phyloP scores from a whole-genome alignment of 1,284 basidiomycete genomes.

The Stereum hirsutum region DNA sequence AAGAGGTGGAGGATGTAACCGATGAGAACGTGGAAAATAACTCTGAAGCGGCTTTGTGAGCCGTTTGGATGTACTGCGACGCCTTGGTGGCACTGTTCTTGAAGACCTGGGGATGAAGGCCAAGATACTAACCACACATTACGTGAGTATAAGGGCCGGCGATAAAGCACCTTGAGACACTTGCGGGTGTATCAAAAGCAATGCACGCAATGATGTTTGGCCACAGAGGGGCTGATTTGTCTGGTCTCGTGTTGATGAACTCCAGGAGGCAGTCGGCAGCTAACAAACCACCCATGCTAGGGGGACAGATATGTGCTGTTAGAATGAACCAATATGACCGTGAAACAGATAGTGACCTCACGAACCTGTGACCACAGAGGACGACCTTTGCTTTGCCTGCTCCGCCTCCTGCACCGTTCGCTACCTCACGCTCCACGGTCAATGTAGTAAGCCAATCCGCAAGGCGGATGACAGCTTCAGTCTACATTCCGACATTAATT shows the following conservation, averaged over 20 bases:
- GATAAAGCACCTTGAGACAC: slow-evolving; percentile 17
- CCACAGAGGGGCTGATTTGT: slow-evolving; percentile 65
- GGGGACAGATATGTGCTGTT: slow-evolving; percentile 1
- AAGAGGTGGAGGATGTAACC: slow-evolving; percentile 9
- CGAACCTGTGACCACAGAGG: slow-evolving; percentile 84
- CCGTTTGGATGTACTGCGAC: slow-evolving; percentile 62
- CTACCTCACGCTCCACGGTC: slow-evolving; percentile 72
- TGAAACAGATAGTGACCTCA: background rate
- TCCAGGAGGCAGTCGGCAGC: slow-evolving; percentile 79
- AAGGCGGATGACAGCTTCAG: slow-evolving; percentile 73
- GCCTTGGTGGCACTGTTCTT: slow-evolving; percentile 80
- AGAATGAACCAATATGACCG: background rate
- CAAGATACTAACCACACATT: slow-evolving; percentile 62
- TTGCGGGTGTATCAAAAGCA: slow-evolving; percentile 87
- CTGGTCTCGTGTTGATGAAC: slow-evolving; percentile 57
- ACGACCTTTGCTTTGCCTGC: slow-evolving; percentile 77
- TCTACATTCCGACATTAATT: slow-evolving; percentile 31
- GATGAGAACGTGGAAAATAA: too few relatives aligned
- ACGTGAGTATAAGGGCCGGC: slow-evolving; percentile 8
- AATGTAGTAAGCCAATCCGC: slow-evolving; percentile 84
- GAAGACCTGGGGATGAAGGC: slow-evolving; percentile 81
- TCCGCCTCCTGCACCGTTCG: slow-evolving; percentile 54
- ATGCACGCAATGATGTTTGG: slow-evolving; percentile 74
- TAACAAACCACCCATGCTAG: slow-evolving; percentile 84
- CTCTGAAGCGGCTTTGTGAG: slow-evolving; percentile 41